Base-by-base conservation (phyloP, 257 asterid species). In the Solanum lycopersicoides region DNA sequence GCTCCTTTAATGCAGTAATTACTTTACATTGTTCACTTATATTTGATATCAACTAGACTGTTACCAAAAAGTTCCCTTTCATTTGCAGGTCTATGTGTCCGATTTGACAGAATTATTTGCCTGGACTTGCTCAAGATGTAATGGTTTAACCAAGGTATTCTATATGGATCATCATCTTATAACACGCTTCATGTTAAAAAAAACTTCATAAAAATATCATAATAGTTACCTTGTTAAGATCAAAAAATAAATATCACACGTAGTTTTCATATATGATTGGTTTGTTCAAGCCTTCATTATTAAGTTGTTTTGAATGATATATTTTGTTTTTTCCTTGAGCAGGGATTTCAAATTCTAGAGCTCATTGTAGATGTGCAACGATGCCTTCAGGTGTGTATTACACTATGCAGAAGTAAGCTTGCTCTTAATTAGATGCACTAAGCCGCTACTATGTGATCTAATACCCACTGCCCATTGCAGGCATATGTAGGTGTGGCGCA, bases 101-200 rank as follows among this genome's bases (percentile, higher is more conserved):
- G 99, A 97, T 91, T 91, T 96, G 86, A 91, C 94, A 0, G 95
- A 95, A 91, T 87, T 97, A 90, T 94, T 97, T 91, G 91, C 98
- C 11, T 97, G 99, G 99, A 97, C 99, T 74, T 97, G 99, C 92
- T 88, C 99, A 86, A 93, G 99, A 90, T 97, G 99, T 88, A 90
- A 95, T 91, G 98, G 90, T 86, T 88, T 93, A 82, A 95, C 97
- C 16, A 89, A 94, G 98, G 99, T 97, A 88, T 74, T 12, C 60
- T 56, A 65, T 53, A 74, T 72, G 87, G 30, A 45, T 71, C 76
- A 41, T 65, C 45, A 21, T 74, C 34, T 65, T 65, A n/a, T 12
- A 32, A 12, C 2, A 28, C 16, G 1, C 44, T 6, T 47, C 25
- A 15, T 30, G 42, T 30, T 28, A 30, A 30, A 16, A 82, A 50